Evolutionary conservation across 2,329 filamentous ascomycete genomes (phyloP).

Genomic region (Arthrobotrys conoides): DNA sequence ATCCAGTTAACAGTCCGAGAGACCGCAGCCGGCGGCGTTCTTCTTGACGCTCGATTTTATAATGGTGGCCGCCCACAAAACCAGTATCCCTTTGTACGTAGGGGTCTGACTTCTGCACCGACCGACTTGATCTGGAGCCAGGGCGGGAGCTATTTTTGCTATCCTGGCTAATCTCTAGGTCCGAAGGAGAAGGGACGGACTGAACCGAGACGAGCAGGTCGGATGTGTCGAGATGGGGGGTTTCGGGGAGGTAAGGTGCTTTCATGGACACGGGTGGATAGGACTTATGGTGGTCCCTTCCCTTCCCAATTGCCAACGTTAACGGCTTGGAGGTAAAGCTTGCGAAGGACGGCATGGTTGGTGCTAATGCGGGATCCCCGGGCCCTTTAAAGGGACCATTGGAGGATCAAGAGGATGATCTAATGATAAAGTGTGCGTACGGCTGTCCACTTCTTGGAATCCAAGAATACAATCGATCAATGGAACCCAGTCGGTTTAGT

Average conservation of each 20-base stretch:
- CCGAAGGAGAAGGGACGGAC: constrained; percentile 50
- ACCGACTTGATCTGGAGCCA: constrained; percentile 22
- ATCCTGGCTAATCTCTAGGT: constrained; percentile 15
- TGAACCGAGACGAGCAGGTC: constrained; percentile 59
- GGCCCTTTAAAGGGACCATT: constrained; percentile 57
- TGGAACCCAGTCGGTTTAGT: no score
- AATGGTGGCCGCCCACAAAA: constrained; percentile 56
- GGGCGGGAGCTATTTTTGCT: constrained; percentile 34
- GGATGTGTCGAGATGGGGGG: constrained; percentile 57
- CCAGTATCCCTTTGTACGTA: constrained; percentile 42
- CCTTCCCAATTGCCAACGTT: constrained; percentile 47
- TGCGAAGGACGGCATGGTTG: constrained; percentile 58
- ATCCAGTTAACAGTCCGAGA: constrained; percentile 49
- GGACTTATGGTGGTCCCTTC: constrained; percentile 45
- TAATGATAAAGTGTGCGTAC: neutral
- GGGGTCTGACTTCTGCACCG: constrained; percentile 47
- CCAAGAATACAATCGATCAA: no score
- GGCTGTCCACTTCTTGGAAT: constrained; percentile 4
- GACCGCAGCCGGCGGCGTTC: constrained; percentile 54
- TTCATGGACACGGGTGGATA: constrained; percentile 60
- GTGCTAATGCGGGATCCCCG: constrained; percentile 52
- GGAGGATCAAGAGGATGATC: constrained; percentile 14
- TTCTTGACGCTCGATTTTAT: constrained; percentile 56
- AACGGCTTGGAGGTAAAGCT: constrained; percentile 57
- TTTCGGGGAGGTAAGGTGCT: constrained; percentile 57